Conservation (phyloP, 257 asterid species). For the Eucommia ulmoides region DNA sequence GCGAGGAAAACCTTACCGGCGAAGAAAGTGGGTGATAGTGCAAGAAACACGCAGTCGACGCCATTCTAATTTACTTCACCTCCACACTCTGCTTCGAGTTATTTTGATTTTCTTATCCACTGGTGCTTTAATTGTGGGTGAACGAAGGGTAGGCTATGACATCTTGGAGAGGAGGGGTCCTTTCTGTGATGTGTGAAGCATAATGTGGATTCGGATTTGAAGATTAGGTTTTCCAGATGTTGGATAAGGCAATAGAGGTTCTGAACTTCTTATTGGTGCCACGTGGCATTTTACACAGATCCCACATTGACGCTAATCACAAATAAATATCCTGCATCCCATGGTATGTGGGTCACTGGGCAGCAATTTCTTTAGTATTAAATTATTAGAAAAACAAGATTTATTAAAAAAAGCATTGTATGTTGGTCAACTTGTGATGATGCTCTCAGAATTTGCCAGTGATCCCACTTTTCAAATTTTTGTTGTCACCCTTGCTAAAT, state of each 20-base stretch:
- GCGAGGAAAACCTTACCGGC: constrained; percentile 27
- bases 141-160: neutral
- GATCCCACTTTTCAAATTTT: too few species aligned
- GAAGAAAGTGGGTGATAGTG: constrained; percentile 39
- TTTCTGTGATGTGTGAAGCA: constrained; percentile 24
- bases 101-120: neutral
- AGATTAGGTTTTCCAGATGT: constrained; percentile 17
- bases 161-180: neutral
- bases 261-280: constrained; percentile 34
- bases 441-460: too few species aligned
- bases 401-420: too few species aligned
- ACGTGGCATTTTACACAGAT: constrained; percentile 13
- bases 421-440: too few species aligned
- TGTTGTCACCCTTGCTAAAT: too few species aligned
- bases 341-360: too few species aligned
- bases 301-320: too few species aligned
- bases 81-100: neutral
- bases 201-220: constrained; percentile 16
- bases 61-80: constrained; percentile 28
- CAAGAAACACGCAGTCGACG: constrained; percentile 65
- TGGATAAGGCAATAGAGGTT: constrained; percentile 41
- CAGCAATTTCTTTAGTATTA: too few species aligned
- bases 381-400: too few species aligned
- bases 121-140: neutral
- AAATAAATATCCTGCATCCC: too few species aligned